Conservation (phyloP, 2,329 filamentous ascomycete genomes). For the Volutella citrinella region DNA sequence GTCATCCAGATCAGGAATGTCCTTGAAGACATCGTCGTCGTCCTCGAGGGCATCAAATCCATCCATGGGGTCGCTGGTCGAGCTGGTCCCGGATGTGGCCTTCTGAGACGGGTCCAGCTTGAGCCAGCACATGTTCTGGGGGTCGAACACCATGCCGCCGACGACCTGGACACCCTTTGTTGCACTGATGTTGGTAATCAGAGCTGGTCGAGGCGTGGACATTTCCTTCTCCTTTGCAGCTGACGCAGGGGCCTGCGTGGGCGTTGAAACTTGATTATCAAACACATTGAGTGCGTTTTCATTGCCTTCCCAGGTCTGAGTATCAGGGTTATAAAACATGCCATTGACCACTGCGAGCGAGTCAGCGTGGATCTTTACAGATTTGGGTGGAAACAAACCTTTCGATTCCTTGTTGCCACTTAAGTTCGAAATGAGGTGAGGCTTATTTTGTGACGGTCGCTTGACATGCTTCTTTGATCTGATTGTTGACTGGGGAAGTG, state of each 20-base stretch:
- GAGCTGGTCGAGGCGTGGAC: constrained; percentile 64
- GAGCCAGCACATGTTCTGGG: constrained; percentile 95
- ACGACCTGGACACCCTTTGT: constrained; percentile 89
- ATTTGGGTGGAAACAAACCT: constrained; percentile 53
- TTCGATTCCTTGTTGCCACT: constrained; percentile 72
- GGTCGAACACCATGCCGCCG: constrained; percentile 98
- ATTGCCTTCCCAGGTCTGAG: constrained; percentile 93
- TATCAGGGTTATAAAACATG: constrained; percentile 90
- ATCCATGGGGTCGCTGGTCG: constrained; percentile 57
- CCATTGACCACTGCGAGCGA: constrained; percentile 70
- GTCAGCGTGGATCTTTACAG: constrained; percentile 32
- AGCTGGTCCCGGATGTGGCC: constrained; percentile 43
- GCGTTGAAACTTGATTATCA: constrained; percentile 59
- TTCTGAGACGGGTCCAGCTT: constrained; percentile 62
- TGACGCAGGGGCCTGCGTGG: constrained; percentile 41
- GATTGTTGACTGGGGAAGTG: constrained; percentile 38
- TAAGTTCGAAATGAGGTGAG: constrained; percentile 85
- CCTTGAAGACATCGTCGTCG: constrained; percentile 91
- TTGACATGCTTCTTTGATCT: constrained; percentile 57
- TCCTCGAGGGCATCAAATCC: constrained; percentile 72
- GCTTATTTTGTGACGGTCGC: constrained; percentile 66
- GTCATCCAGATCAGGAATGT: constrained; percentile 89
- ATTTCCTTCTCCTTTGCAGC: constrained; percentile 55
- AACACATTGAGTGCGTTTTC: constrained; percentile 81
- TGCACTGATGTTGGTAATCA: constrained; percentile 87